Evolutionary conservation across 2,329 filamentous ascomycete genomes (phyloP).

Genomic region (Colletotrichum tropicicola): DNA sequence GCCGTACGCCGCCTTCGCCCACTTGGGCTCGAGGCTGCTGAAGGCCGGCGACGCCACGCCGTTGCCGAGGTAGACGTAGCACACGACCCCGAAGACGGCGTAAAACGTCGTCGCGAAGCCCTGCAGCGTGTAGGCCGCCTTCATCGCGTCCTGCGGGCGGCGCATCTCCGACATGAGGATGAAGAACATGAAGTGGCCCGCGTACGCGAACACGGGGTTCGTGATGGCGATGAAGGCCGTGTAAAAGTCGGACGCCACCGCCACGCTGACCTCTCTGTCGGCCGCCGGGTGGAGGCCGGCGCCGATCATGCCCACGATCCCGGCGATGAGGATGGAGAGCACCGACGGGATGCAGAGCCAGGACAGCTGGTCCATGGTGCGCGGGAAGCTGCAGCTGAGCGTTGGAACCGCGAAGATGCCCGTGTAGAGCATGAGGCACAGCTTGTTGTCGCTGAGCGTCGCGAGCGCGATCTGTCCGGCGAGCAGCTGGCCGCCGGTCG

Average conservation of each 20-base stretch:
- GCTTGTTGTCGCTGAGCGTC: conserved; percentile 51
- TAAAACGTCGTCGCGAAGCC: conserved; percentile 59
- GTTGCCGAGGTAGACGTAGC: conserved; percentile 58
- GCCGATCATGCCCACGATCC: conserved; percentile 59
- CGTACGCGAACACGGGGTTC: conserved; percentile 62
- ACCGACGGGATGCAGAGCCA: conserved; percentile 55
- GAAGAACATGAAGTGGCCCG: conserved; percentile 64
- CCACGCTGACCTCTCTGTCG: conserved; percentile 46
- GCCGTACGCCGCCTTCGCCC: conserved; percentile 60
- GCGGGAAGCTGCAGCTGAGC: conserved; percentile 55
- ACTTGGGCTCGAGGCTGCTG: conserved; percentile 52
- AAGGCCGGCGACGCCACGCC: conserved; percentile 56
- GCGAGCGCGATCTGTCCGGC: conserved; percentile 59
- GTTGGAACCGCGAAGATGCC: conserved; percentile 59
- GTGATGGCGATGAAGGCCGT: conserved; percentile 42
- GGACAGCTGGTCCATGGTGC: conserved; percentile 57
- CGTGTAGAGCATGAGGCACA: conserved; percentile 59
- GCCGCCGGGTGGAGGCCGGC: conserved; percentile 51
- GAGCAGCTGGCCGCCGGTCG: conserved; percentile 59
- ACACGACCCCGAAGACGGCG: conserved; percentile 57
- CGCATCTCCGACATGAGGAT: conserved; percentile 63
- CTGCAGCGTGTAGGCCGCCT: conserved; percentile 59
- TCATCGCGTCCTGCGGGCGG: conserved; percentile 58
- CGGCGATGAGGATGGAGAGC: conserved; percentile 57
- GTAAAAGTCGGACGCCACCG: conserved; percentile 41